Conservation (phyloP, 2,329 filamentous ascomycete species). For the Fusarium phyllophilum region DNA sequence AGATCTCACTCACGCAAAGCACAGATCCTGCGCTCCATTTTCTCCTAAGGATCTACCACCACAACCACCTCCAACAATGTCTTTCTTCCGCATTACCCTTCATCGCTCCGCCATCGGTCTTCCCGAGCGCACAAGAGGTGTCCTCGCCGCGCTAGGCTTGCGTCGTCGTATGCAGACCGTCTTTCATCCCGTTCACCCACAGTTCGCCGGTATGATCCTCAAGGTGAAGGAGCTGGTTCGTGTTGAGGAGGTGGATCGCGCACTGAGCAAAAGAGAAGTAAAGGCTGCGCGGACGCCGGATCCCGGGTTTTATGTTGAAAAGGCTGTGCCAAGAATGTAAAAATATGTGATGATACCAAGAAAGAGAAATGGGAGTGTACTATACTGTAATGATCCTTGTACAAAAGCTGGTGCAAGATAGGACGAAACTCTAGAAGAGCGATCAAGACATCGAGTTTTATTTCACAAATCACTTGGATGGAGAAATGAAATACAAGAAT, state of each 20-base stretch:
- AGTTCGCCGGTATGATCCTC: slow-evolving; percentile 90
- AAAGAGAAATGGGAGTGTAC: slow-evolving; percentile 37
- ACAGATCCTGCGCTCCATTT: slow-evolving; percentile 24
- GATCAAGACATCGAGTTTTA: slow-evolving; percentile 1
- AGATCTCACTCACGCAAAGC: slow-evolving; percentile 8
- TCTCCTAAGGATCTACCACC: background rate
- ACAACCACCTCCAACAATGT: slow-evolving; percentile 59
- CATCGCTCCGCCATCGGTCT: slow-evolving; percentile 91
- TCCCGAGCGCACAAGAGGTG: slow-evolving; percentile 79
- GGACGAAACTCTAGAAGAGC: slow-evolving; percentile 6
- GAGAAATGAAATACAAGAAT: background rate
- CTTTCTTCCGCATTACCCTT: slow-evolving; percentile 91
- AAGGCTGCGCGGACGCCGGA: slow-evolving; percentile 78
- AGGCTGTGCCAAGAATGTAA: slow-evolving; percentile 47
- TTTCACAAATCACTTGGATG: background rate
- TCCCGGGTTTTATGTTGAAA: slow-evolving; percentile 83
- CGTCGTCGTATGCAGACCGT: slow-evolving; percentile 87
- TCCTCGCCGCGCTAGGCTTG: slow-evolving; percentile 85
- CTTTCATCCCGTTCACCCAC: slow-evolving; percentile 84
- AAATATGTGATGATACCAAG: background rate
- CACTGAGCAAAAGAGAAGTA: slow-evolving; percentile 74
- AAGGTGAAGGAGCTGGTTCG: slow-evolving; percentile 91
- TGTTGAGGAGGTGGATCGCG: slow-evolving; percentile 78
- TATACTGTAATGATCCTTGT: slow-evolving; percentile 47
- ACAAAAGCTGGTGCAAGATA: slow-evolving; percentile 32